Evolutionary conservation across 2,329 filamentous ascomycete species (phyloP), one percentile per base, ranked within the genome.

Genomic region (Aspergillus sp.): DNA sequence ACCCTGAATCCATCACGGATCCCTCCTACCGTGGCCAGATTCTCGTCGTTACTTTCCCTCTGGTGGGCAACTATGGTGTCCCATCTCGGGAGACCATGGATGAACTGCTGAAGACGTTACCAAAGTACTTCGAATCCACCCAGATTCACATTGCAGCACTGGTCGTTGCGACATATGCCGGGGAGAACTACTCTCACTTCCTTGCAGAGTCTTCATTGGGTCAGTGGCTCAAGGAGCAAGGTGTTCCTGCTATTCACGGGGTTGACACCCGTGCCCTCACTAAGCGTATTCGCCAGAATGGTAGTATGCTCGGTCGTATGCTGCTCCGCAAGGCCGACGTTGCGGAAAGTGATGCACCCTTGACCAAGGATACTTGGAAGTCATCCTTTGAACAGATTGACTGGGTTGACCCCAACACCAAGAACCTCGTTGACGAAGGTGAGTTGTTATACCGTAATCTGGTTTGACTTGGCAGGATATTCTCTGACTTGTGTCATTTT

Each of bases 11-110:
- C 48, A 87, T 93, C 83, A 93, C 90, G 70, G 90, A 93, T 70
- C 90, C 90, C 53, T 93, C 90, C 19, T 93, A 93, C 80, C 89
- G 90, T 66, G 90, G 95, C 66, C 93, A 99, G 80, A 96, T 99
- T 68, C 84, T 99, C 68, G 93, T 98, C 77, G 87, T 98, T 70
- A 99, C 93, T 54, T 97, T 96, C 76, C 95, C 93, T 58, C 83
- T 98, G 40, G 90, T 96, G 59, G 93, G 93, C 75, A 99, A 98
- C 82, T 99, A 99, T 79, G 93, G 93, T 75, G 95, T 98, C 27
- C 95, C 95, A 54, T 91, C 91, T 49, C 85, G 93, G 66, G 90
- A 96, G 63, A 85, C 88, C 54, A 84, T 91, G 78, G 93, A 98
- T 75, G 86, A 91, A 72, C 82, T 98, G 55, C 85, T 97, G 51